Percentiles rank a stretch among this genome's conserved stretches.
Evolutionary conservation across 2,329 filamentous ascomycete species (phyloP).

Genomic region (Fusarium sp.): DNA sequence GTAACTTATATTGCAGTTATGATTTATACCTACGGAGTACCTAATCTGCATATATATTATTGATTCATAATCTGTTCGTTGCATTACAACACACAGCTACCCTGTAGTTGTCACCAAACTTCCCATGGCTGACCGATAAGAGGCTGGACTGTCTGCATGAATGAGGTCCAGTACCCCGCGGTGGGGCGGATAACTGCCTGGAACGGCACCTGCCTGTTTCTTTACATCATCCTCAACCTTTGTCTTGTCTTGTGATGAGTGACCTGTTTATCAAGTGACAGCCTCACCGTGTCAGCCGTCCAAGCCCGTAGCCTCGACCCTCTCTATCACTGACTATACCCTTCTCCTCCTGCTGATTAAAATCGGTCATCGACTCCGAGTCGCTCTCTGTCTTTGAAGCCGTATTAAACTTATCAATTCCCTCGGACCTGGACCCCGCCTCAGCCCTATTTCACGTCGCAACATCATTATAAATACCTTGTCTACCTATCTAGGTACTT

Average conservation of each 20-base stretch:
- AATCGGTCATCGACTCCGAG: slow-evolving; percentile 2
- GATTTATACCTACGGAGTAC: no score
- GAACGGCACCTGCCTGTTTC: slow-evolving; percentile 34
- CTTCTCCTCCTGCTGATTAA: neutral
- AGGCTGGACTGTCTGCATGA: no score
- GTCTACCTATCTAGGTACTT: neutral
- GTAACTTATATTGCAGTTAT: neutral
- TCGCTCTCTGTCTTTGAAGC: neutral
- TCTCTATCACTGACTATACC: neutral
- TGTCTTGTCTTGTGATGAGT: slow-evolving; percentile 46
- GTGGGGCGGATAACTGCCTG: slow-evolving; percentile 38
- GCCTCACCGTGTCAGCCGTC: slow-evolving; percentile 41
- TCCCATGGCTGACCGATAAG: slow-evolving; percentile 2
- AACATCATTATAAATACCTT: neutral
- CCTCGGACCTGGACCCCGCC: slow-evolving; percentile 25
- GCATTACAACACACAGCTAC: neutral
- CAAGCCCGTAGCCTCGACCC: slow-evolving; percentile 13
- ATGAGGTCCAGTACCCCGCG: slow-evolving; percentile 40
- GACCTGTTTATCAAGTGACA: slow-evolving; percentile 46
- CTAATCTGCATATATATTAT: neutral
- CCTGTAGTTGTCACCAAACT: slow-evolving; percentile 2
- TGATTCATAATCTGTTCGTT: no score
- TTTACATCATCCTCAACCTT: slow-evolving; percentile 40
- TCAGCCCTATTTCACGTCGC: slow-evolving; percentile 15
- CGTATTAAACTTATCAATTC: slow-evolving; percentile 29